Evolutionary conservation across 306 rosid species (phyloP), one percentile per base, ranked within the genome.

Genomic region (Sicyos edulis): DNA sequence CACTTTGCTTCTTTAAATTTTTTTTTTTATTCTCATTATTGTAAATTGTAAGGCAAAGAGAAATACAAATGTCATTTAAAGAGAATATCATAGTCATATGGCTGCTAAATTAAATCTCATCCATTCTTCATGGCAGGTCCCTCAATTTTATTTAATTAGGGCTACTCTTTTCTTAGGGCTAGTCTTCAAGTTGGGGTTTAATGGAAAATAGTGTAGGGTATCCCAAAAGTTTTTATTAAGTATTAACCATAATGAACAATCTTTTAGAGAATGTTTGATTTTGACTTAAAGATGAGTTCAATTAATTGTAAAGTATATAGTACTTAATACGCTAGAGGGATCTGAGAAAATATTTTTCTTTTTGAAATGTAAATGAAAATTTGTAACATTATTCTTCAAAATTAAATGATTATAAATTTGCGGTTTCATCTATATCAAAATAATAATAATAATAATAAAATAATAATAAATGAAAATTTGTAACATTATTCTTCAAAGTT

Each of bases 61-160:
- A 49, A 65, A 59, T 58, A 71, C 73, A 82, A 70, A 53, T 50
- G 76, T 76, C 54, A 8, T 8, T 64, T n/a, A 79, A 78, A n/a
- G 79, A 21, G 71, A 49, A 21, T 74, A 70, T 15, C 10, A 17
- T 49, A 58, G 15, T 21, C 67, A 60, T 29, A 21, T 14, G 10
- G 51, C 3, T 2, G n/a, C n/a, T n/a, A n/a, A n/a, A n/a, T n/a
- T n/a, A n/a, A 60, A 65, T 83, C 80, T 70, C 53, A 77, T 22
- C 74, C 81, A 83, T 83, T 79, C 79, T 34, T 75, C n/a, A 67
- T 75, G 82, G 84, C 78, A 75, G 87, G 87, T 57, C 84, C 81
- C 42, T 78, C 71, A 11, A n/a, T 67, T 21, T 29, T 29, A n/a
- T n/a, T 74, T 29, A 29, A 29, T 29, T 29, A 29, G 32, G 32